Evolutionary conservation across 2,329 filamentous ascomycete genomes (phyloP), one percentile per base, ranked within the genome.

Genomic region (Stachybotrys echinatus): DNA sequence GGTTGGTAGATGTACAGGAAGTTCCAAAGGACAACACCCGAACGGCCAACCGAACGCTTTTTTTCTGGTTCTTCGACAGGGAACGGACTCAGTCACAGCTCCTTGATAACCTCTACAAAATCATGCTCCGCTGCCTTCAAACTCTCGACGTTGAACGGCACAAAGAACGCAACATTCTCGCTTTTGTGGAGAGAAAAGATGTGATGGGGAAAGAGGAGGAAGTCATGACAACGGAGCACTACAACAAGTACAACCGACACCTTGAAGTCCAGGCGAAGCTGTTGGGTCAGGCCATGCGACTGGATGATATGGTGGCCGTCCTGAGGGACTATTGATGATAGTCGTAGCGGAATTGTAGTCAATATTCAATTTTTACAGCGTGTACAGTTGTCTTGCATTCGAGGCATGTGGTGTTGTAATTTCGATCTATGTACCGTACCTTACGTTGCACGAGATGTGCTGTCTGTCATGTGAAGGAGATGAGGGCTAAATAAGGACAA

Each of bases 1-100:
- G 94, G 2, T 85, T 94, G 53, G 83, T 96, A 12, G 90, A 97
- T 57, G 83, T 95, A 6, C 94, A 99, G 66, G 94, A 99, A 71
- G 87, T 99, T 1, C 94, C 94, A 1, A 88, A 89, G 56, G 92
- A 97, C 61, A 87, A 87, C 56, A 86, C 85, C 54, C 85, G 91
- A 31, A 81, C 88, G 59, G 89, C 92, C 1, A 88, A 85, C 54
- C 84, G 90, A 48, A 95, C 91, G 1, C 80, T 96, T 21, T 97
- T 92, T 65, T 81, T 97, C 50, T 96, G 92, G 85, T 96, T 84
- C 74, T 95, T 90, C 67, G 92, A 97, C 63, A 74, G 80, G 12
- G 83, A 90, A 43, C 81, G 88, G 44, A 85, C 87, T 6, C 75
- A 85, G 45, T 77, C 80, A 19, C 80, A 87, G 53, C 72, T 95